Evolutionary conservation across 352 stramenopile genomes (phyloP).

Genomic region (Phytopythium mirpurense): DNA sequence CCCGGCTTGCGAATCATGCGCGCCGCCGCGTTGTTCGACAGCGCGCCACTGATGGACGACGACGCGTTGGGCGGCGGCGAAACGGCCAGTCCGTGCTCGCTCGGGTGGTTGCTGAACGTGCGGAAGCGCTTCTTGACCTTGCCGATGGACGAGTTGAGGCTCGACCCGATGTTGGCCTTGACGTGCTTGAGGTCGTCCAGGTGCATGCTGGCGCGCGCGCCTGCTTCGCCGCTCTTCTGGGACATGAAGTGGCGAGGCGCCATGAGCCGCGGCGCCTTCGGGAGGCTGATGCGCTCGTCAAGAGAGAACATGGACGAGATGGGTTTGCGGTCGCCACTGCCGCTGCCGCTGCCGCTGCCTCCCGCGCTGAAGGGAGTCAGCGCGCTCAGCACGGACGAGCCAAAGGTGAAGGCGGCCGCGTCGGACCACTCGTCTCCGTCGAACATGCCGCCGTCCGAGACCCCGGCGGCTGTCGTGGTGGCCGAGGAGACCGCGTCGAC

Average conservation of each 20-base stretch:
- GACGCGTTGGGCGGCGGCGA: conserved; percentile 11
- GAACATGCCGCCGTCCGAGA: conserved; percentile 30
- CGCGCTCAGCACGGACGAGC: conserved; percentile 21
- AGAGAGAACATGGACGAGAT: conserved; percentile 51
- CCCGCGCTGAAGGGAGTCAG: conserved; percentile 5
- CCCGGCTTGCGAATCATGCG: conserved; percentile 72
- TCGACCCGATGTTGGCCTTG: conserved; percentile 68
- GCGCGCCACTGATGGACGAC: conserved; percentile 16
- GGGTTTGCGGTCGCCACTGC: conserved; percentile 27
- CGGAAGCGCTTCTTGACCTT: conserved; percentile 74
- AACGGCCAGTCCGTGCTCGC: conserved; percentile 23
- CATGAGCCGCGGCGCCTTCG: conserved; percentile 47
- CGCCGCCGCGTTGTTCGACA: conserved; percentile 25
- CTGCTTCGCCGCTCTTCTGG: conserved; percentile 21
- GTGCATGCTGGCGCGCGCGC: conserved; percentile 20
- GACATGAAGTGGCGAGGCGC: conserved; percentile 34
- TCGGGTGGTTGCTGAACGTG: conserved; percentile 48
- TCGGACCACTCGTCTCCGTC: conserved; percentile 59
- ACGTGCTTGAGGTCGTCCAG: conserved; percentile 75
- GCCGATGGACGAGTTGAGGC: conserved; percentile 59
- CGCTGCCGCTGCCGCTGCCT: conserved; percentile 7
- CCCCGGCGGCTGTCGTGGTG: conserved; percentile 29
- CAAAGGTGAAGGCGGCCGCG: conserved; percentile 21
- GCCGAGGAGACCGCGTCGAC: conserved; percentile 55
- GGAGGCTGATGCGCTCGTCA: conserved; percentile 55